Base-by-base conservation (phyloP, 2,329 filamentous ascomycete species). In the Phyllosticta capitalensis region DNA sequence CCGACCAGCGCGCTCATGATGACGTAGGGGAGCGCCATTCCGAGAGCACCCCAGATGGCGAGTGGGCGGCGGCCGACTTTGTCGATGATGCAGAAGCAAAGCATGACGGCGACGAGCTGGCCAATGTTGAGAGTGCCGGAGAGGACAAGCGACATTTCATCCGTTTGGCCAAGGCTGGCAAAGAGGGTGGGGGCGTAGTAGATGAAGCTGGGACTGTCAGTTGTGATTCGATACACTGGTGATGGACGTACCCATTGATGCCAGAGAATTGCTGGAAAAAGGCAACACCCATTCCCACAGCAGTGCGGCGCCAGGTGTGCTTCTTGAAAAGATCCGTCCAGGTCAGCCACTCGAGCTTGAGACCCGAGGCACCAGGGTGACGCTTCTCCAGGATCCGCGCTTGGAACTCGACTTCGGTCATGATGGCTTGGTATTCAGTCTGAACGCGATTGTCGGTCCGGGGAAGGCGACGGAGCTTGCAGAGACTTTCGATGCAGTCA, bases 1-100 rank as follows among this genome's bases (percentile, higher is more conserved):
- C 80, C 81, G 4, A 84, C 79, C n/a, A 85, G 71, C 3, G 79
- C 71, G 0, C 81, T 79, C 49, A 83, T 81, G 51, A 79, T 71
- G 5, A 76, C 64, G 61, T 80, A 79, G 0, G 75, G 74, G 19
- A 76, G 65, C 63, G 60, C 50, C 61, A 58, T 61, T 20, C 60
- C 60, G 26, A 63, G 12, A 17, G 52, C 62, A 12, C 63, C 63
- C 19, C 21, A 64, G 55, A 64, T 61, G 14, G 61, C 61, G 30
- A 64, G 57, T 5, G 61, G 61, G n/a, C 61, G 54, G 7, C 63
- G 57, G 57, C 38, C 61, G 45, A 76, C 56, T 7, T 58, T 52
- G 55, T 64, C 61, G 55, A 63, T 63, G 53, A 64, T 56, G 53
- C 58, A 57, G 56, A 64, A 63, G 54, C 58, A 63, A 20, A 63